Base-by-base conservation (phyloP, 441 rosid genomes). In the Euphorbia celastroides region DNA sequence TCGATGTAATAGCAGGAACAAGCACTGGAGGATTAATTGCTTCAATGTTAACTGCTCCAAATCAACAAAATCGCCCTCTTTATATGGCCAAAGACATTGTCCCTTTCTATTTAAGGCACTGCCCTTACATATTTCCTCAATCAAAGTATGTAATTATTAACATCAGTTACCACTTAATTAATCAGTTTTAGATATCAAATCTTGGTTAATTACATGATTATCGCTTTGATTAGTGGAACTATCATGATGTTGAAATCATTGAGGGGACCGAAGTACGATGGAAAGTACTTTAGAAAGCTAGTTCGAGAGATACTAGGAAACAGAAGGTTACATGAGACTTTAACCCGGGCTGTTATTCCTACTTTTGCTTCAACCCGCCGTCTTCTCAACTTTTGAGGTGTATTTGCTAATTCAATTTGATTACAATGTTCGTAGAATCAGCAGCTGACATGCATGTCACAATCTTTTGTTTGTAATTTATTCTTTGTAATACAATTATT, bases 1-100 rank as follows among this genome's bases (percentile, higher is more conserved):
- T 87, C 31, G 88, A 87, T 38, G 83, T 84, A 51, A 80, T 83
- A 7, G 66, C 85, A 13, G 83, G 86, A 57, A 86, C 89, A n/a
- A 86, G 92, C 68, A 84, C 88, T 0, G 89, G 89, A 0, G 92
- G 88, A 5, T 78, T 87, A 3, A 76, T 87, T 22, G 74, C 88
- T 7, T 76, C 88, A 67, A 85, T 87, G 88, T 69, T 87, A 36
- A 72, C 88, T 20, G 52, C 81, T 25, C 93, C 88, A n/a, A 60
- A 87, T 60, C 69, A 80, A 57, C 60, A 78, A 0, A 69, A 78
- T 9, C 81, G 88, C 14, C 90, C 93, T 16, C 46, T 79, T 0
- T 87, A 70, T 65, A 83, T 83, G 3, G 88, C 90, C 28, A 79
- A 78, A 25, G 90, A 87, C 10, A 73, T 87, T 26, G 84, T 81